Conservation (phyloP, 2,329 filamentous ascomycete genomes). For the Colletotrichum liaoningense region DNA sequence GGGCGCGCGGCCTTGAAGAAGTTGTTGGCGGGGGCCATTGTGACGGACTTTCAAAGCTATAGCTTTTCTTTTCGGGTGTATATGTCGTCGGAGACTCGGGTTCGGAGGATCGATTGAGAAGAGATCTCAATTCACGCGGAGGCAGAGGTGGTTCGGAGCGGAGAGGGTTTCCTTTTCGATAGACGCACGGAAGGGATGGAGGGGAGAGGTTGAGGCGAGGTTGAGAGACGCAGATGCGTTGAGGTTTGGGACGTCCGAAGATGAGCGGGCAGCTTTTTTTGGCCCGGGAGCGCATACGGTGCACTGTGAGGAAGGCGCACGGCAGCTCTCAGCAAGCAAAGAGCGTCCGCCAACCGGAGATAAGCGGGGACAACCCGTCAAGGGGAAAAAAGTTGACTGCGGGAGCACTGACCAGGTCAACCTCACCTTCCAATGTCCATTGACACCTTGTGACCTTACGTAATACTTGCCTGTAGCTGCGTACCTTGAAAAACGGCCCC, state of each 20-base stretch:
- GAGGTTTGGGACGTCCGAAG: constrained; percentile 33
- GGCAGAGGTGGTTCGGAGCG: constrained; percentile 13
- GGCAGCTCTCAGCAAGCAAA: not conserved
- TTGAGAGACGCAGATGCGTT: constrained; percentile 27
- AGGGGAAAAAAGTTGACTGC: not conserved
- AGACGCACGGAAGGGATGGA: constrained; percentile 9
- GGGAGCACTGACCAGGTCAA: constrained; percentile 6
- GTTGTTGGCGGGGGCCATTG: constrained; percentile 59
- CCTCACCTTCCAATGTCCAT: too few relatives aligned
- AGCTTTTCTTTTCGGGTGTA: not conserved
- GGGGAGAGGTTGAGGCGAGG: constrained; percentile 28
- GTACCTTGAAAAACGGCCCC: not conserved
- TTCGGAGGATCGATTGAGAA: constrained; percentile 2
- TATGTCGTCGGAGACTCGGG: not conserved
- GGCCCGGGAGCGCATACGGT: not conserved
- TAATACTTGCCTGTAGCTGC: not conserved
- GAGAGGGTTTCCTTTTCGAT: constrained; percentile 14
- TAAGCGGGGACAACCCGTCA: constrained; percentile 31
- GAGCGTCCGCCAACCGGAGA: constrained; percentile 18
- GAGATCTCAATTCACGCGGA: not conserved
- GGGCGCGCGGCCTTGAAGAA: constrained; percentile 68
- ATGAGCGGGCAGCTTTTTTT: constrained; percentile 30
- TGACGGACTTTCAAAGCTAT: constrained; percentile 23
- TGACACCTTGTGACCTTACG: too few relatives aligned
- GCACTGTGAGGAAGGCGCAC: not conserved